Base-by-base conservation (phyloP, 257 asterid genomes). In the Oldenlandia corymbosa region DNA sequence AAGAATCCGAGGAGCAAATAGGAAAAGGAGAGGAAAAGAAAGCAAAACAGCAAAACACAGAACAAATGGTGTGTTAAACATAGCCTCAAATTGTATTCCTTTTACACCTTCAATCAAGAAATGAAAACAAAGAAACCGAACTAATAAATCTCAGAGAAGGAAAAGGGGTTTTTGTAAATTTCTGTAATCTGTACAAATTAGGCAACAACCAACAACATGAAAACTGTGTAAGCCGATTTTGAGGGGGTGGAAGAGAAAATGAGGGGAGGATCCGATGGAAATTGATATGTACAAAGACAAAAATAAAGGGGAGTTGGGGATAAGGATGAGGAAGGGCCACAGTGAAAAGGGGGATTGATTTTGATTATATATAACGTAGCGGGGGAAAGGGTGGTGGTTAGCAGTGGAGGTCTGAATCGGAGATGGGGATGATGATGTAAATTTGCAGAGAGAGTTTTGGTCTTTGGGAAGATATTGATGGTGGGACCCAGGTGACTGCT, bases 1-100 rank as follows among this genome's bases (percentile, higher is more conserved):
- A 5, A 84, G 79, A 55, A 84, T n/a, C 0, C 73, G 60, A 0
- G 90, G 95, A 10, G 59, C 81, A 18, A 76, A 66, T 16, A 77
- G 63, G 68, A 87, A 81, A 50, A 87, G 79, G 7, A 85, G 54
- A 4, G 91, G 85, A 14, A 81, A 74, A 0, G 95, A 85, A 3
- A 83, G 76, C 1, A 84, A 21, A 59, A 86, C 77, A 54, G 76
- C 57, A 43, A 83, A 69, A 6, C 80, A 71, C 28, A 81, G 67
- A 24, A 83, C 71, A 37, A 78, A 74, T 21, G 79, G 82, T 50
- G 80, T 62, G 65, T 69, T 79, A 24, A 69, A 73, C 93, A 85
- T 85, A 64, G 78, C 81, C 73, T 31, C 51, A 13, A 46, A 27
- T 31, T 41, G 4, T 3, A 10, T 45, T 13, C 10, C 17, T 24